These are phyloP conservation scores for Xylaria acuta DNA, from an alignment of 495 filamentous ascomycete genomes.

Conservation along the genomic window DNA sequence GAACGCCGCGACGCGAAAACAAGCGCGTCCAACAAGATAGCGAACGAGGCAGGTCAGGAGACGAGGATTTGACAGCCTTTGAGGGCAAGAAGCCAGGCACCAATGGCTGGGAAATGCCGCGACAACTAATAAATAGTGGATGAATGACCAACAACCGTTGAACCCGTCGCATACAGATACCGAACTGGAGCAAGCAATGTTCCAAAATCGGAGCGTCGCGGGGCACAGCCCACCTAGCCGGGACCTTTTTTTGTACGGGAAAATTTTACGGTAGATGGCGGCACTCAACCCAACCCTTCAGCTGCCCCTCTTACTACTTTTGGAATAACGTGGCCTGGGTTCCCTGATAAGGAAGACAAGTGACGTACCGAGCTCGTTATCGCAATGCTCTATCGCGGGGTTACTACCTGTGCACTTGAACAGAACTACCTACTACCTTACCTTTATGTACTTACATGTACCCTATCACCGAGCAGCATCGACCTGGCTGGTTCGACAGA, in stretches of 20 bases:
- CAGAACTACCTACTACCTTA: too few relatives aligned
- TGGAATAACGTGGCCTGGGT: neutral
- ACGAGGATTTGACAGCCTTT: neutral
- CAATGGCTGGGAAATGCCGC: neutral
- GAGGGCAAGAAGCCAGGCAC: neutral
- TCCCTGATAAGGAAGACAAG: slow-evolving; percentile 8
- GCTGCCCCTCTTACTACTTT: slow-evolving; percentile 40
- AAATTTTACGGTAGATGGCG: slow-evolving; percentile 13
- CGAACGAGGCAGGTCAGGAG: neutral
- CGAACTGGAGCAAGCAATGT: slow-evolving; percentile 1
- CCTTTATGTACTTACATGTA: too few relatives aligned
- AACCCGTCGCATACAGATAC: neutral
- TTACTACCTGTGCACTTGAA: neutral
- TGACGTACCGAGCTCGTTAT: slow-evolving; percentile 16
- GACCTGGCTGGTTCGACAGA: neutral
- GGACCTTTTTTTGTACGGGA: neutral
- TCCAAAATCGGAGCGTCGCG: slow-evolving; percentile 17
- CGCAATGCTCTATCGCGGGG: slow-evolving; percentile 11
- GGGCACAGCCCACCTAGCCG: neutral
- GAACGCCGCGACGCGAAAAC: neutral
- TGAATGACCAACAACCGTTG: slow-evolving; percentile 10
- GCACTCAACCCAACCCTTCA: slow-evolving; percentile 19
- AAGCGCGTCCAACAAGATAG: neutral
- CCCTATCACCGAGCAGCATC: neutral
- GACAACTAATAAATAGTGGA: neutral